Conservation (phyloP, 257 asterid genomes). For the Nicotiana paniculata region DNA sequence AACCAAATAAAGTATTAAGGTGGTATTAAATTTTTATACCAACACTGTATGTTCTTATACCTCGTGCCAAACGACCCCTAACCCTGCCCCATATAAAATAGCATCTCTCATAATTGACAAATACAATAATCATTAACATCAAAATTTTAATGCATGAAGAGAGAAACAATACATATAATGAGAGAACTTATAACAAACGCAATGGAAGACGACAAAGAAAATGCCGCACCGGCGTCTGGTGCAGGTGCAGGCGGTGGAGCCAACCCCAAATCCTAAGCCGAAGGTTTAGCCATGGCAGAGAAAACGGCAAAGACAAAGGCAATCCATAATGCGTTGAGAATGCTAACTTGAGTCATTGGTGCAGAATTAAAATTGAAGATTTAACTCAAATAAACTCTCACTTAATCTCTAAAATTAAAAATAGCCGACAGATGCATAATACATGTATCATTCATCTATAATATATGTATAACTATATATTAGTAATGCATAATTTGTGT, state of each 20-base stretch:
- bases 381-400: too few species aligned
- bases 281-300: neutral
- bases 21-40: too few species aligned
- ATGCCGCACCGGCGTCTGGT: conserved; percentile 22
- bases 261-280: conserved; percentile 15
- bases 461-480: too few species aligned
- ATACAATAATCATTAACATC: neutral
- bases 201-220: conserved; percentile 11
- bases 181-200: conserved; percentile 13
- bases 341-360: conserved; percentile 21
- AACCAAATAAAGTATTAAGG: too few species aligned
- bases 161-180: conserved; percentile 4
- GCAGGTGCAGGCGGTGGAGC: conserved; percentile 2
- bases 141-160: conserved; percentile 18
- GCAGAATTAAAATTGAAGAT: neutral
- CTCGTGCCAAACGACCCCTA: too few species aligned
- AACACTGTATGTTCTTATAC: too few species aligned
- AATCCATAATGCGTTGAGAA: conserved; percentile 10
- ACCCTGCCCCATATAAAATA: neutral
- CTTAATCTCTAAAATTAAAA: too few species aligned
- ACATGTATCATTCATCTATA: too few species aligned
- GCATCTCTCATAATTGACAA: neutral
- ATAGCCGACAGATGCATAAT: too few species aligned
- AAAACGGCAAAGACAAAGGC: neutral
- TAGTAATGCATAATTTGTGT: too few species aligned